A percentile compares a stretch with the other conserved stretches of the same genome.
Conservation (phyloP, 805 yeast species). For the Myxozyma sirexii region DNA sequence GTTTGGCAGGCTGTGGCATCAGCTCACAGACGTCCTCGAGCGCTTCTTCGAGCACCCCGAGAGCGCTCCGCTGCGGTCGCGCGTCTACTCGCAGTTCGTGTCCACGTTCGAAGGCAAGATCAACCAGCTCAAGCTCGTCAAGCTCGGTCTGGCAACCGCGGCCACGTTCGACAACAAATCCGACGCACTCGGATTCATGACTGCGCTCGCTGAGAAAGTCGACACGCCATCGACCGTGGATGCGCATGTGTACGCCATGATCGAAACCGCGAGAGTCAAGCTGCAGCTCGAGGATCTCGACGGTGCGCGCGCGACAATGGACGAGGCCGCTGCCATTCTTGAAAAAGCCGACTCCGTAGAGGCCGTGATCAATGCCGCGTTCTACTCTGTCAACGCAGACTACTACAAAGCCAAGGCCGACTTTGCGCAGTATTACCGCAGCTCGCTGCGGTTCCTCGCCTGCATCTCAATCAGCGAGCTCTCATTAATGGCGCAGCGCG, state of each 20-base stretch:
- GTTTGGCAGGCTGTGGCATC: constrained; percentile 73
- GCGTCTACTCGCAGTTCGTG: constrained; percentile 72
- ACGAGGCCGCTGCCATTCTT: constrained; percentile 58
- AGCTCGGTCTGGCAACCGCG: constrained; percentile 64
- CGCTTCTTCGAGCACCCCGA: constrained; percentile 61
- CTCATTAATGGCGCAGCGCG: constrained; percentile 47
- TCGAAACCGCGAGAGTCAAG: constrained; percentile 76
- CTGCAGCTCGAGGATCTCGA: constrained; percentile 57
- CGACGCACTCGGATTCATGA: constrained; percentile 58
- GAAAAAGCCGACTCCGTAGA: constrained; percentile 58
- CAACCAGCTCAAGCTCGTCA: constrained; percentile 77
- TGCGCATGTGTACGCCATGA: constrained; percentile 60
- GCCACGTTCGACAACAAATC: constrained; percentile 47
- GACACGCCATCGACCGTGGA: constrained; percentile 49
- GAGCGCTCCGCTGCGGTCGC: constrained; percentile 59
- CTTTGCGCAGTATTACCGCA: constrained; percentile 78
- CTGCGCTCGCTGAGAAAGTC: constrained; percentile 51
- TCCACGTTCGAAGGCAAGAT: constrained; percentile 66
- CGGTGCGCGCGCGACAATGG: constrained; percentile 69
- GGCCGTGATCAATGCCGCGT: constrained; percentile 75
- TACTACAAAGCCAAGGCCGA: constrained; percentile 74
- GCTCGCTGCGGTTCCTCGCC: constrained; percentile 78
- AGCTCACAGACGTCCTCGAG: constrained; percentile 69
- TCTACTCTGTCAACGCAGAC: constrained; percentile 76
- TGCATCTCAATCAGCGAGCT: constrained; percentile 54